phyloP scores from a whole-genome alignment of 768 basidiomycete species.

The Rhizopogon vulgaris region DNA sequence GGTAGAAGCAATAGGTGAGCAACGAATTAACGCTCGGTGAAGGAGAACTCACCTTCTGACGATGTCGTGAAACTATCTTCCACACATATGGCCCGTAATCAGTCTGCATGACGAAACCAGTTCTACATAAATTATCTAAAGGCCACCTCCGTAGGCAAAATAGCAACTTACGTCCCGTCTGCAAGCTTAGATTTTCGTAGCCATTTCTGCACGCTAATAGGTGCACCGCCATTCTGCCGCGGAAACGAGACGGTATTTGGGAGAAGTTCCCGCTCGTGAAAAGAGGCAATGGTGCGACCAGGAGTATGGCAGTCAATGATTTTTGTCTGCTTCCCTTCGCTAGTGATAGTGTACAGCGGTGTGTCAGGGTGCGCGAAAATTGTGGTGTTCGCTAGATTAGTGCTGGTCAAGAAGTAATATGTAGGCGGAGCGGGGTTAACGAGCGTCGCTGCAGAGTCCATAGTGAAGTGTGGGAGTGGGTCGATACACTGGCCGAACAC shows the following conservation, averaged over 20 bases:
- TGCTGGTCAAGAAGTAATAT: conserved; percentile 19
- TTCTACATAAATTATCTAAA: conserved; percentile 4
- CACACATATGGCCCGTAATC: conserved; percentile 19
- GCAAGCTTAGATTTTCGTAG: conserved; percentile 18
- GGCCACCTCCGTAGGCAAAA: background rate
- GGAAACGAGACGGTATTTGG: conserved; percentile 23
- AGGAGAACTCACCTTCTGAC: conserved; percentile 13
- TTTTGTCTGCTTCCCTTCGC: conserved; percentile 12
- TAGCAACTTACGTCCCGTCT: conserved; percentile 17
- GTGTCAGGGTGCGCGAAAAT: conserved; percentile 12
- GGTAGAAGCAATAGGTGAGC: background rate
- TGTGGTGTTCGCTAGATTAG: conserved; percentile 11
- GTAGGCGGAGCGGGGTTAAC: conserved; percentile 20
- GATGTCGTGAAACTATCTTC: conserved; percentile 17
- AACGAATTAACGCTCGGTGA: background rate
- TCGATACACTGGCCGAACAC: background rate
- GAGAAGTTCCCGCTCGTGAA: conserved; percentile 22
- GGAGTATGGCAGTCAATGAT: conserved; percentile 10
- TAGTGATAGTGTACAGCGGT: conserved; percentile 22
- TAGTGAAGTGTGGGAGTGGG: conserved; percentile 1
- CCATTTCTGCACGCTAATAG: conserved; percentile 21
- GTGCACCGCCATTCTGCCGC: conserved; percentile 1
- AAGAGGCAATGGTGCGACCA: conserved; percentile 13
- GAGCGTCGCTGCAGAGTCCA: conserved; percentile 24
- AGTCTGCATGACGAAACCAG: conserved; percentile 17